Percentiles rank a stretch among this genome's conserved stretches.
phyloP scores from a whole-genome alignment of 805 yeast genomes.

The Suhomyces sp. region DNA sequence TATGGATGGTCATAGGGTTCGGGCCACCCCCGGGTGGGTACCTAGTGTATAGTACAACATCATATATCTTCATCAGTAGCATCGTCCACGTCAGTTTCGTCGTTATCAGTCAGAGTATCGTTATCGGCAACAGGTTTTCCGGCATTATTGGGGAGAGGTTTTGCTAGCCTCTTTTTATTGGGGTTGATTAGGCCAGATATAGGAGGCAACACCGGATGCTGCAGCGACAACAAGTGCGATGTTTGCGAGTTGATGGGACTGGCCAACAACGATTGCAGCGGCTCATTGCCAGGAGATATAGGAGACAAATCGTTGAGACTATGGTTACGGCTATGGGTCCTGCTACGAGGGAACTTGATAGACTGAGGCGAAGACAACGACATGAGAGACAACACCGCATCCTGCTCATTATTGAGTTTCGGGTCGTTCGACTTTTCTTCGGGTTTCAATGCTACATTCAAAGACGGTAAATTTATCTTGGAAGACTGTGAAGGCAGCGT shows the following conservation, averaged over 20 bases:
- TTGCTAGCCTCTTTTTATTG: constrained; percentile 4
- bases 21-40: neutral
- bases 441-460: constrained; percentile 21
- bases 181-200: constrained; percentile 6
- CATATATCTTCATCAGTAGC: constrained; percentile 13
- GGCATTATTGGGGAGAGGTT: constrained; percentile 1
- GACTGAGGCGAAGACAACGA: constrained; percentile 52
- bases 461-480: constrained; percentile 24
- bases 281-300: constrained; percentile 4
- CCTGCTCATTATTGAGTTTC: constrained; percentile 43
- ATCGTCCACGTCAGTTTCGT: constrained; percentile 14
- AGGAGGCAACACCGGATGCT: constrained; percentile 8
- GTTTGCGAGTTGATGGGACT: constrained; percentile 9
- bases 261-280: constrained; percentile 5
- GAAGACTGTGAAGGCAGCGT: neutral
- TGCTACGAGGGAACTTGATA: constrained; percentile 18
- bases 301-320: constrained; percentile 8
- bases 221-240: neutral
- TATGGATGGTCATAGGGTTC: neutral
- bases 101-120: constrained; percentile 9
- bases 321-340: constrained; percentile 8
- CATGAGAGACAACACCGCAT: constrained; percentile 54
- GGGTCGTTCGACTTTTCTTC: neutral
- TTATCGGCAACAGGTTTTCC: neutral
- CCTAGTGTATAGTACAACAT: neutral